These are phyloP conservation scores for Xerocomus spinulosus DNA, from an alignment of 768 basidiomycete genomes.

Conservation along the genomic window DNA sequence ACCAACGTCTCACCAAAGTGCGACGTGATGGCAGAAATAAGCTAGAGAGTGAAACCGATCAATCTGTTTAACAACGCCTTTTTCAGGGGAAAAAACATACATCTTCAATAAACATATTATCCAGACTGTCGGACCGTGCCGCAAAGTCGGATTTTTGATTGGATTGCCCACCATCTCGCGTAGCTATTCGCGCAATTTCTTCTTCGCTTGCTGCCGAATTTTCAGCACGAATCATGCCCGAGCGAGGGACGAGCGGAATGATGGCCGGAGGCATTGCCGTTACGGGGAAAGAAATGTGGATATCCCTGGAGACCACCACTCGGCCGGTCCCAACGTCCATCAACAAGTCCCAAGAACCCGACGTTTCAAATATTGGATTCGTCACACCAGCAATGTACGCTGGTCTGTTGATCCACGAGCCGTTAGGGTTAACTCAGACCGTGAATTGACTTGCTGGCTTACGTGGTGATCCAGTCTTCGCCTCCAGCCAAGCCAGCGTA, in stretches of 20 bases:
- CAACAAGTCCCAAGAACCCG: constrained; percentile 87
- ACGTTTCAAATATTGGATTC: constrained; percentile 91
- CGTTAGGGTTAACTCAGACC: constrained; percentile 2
- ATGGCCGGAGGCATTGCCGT: constrained; percentile 37
- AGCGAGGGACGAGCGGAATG: constrained; percentile 47
- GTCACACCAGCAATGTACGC: constrained; percentile 97
- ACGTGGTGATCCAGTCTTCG: constrained; percentile 90
- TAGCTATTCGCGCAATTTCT: constrained; percentile 54
- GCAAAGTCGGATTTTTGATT: constrained; percentile 48
- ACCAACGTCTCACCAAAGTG: constrained; percentile 91
- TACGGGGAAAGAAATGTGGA: constrained; percentile 54
- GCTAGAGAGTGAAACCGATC: constrained; percentile 32
- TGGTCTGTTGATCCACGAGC: constrained; percentile 44
- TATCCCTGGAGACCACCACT: constrained; percentile 85
- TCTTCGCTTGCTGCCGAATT: constrained; percentile 61
- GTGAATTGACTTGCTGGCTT: constrained; percentile 30
- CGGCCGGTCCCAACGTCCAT: constrained; percentile 87
- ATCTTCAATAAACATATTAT: constrained; percentile 91
- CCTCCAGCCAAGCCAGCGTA: constrained; percentile 87
- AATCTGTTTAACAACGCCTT: background rate
- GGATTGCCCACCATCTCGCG: constrained; percentile 50
- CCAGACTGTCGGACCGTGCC: constrained; percentile 57
- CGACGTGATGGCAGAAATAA: constrained; percentile 79
- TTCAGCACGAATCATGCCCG: constrained; percentile 64
- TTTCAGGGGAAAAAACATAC: constrained; percentile 42